phyloP scores from a whole-genome alignment of 129 eudicot species.

The Lonicera japonica region DNA sequence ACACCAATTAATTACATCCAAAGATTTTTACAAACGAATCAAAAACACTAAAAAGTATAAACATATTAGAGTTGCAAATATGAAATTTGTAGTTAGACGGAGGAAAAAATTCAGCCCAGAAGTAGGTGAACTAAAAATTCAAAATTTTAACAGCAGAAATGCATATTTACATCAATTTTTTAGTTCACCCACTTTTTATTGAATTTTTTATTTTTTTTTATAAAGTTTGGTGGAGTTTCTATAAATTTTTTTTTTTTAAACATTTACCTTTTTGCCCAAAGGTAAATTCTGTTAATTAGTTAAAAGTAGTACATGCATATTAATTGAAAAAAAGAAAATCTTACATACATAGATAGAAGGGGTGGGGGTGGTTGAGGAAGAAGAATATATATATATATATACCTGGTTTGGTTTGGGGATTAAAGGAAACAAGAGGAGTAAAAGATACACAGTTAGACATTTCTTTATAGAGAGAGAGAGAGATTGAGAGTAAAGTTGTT shows the following conservation, averaged over 20 bases:
- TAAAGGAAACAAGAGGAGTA: conserved; percentile 9
- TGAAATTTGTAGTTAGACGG: neutral
- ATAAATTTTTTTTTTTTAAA: too few relatives aligned
- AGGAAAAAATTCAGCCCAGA: too few relatives aligned
- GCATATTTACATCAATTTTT: too few relatives aligned
- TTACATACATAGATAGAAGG: too few relatives aligned
- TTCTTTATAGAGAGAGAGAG: neutral
- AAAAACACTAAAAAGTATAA: neutral
- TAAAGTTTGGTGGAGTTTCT: too few relatives aligned
- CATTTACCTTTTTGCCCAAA: too few relatives aligned
- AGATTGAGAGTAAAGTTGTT: neutral
- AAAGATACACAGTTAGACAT: conserved; percentile 10
- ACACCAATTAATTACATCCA: neutral
- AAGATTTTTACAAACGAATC: too few relatives aligned
- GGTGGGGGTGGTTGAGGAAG: neutral
- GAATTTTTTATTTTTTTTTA: too few relatives aligned
- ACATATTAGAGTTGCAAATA: neutral
- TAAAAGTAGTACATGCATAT: neutral
- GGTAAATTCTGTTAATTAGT: neutral
- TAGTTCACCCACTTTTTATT: too few relatives aligned
- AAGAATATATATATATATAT: neutral
- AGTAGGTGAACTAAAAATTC: too few relatives aligned
- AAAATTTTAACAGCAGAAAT: too few relatives aligned
- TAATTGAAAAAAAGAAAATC: neutral
- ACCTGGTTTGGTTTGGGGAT: conserved; percentile 11